Evolutionary conservation across 495 filamentous ascomycete species (phyloP), one percentile per base, ranked within the genome.

Genomic region (Parathielavia hyrcaniae): DNA sequence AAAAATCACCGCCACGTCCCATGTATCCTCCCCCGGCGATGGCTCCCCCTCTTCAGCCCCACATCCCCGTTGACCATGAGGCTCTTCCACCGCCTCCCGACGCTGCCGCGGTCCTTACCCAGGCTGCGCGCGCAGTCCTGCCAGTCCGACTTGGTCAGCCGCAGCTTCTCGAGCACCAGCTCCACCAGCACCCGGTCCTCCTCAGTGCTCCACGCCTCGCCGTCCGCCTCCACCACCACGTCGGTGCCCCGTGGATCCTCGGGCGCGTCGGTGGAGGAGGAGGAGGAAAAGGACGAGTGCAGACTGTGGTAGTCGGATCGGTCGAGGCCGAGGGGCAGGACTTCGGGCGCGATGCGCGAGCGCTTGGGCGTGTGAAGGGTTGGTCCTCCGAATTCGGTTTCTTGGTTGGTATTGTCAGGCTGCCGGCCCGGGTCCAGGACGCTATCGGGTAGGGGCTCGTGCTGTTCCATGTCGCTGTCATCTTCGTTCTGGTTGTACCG

Each of bases 81-180:
- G 50, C 81, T 79, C 70, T 83, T 83, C 86, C 86, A 91, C 65
- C 88, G 71, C 51, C 76, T 75, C 22, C 85, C 84, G n/a, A 89
- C 72, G 58, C 82, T 86, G 19, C 76, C 74, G n/a, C 82, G 71
- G 64, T 87, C 83, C 66, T 83, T 86, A 20, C 82, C 81, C 55
- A 91, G 75, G 61, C 75, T 81, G 45, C 80, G 75, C 54, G 87
- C 87, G 72, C 87, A 91, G 57, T 90, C 87, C 47, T 89, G 84
- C 88, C 86, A 90, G 56, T 91, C 86, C 53, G 76, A 79, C 68
- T 83, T 84, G 43, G 81, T 82, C 23, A 91, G 81, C 59, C 81
- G 81, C 50, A 90, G 79, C 66, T 89, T 91, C 65, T 86, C 83
- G 3, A 91, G 75, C 35, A 91, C 86, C 30, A 89, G 73, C 64